Evolutionary conservation across 2,329 filamentous ascomycete genomes (phyloP), one percentile per base, ranked within the genome.

Genomic region (Colletotrichum karsti): DNA sequence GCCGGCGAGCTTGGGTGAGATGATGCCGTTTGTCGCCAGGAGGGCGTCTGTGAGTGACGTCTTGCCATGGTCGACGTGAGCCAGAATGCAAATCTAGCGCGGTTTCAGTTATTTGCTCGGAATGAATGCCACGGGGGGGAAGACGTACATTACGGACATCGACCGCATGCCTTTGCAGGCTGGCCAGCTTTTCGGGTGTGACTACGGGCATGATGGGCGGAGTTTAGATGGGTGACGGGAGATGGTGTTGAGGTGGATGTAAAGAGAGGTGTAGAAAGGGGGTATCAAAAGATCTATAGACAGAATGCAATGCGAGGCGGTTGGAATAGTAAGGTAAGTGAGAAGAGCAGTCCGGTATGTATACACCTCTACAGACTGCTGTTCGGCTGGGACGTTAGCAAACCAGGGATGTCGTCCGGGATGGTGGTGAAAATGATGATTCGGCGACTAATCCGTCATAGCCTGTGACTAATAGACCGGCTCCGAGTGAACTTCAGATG

Each of bases 21-120:
- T 99, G 83, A 99, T 98, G 83, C 96, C 96, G 88, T 99, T 99
- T 72, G 96, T 98, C 80, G 96, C 95, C 76, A 99, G 93, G 59
- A 99, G 89, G 69, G 94, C 94, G 80, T 99, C 96, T 65, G 95
- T 97, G 73, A 99, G 89, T 35, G 96, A 98, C 3, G 96, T 99
- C 82, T 99, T 99, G 76, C 96, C 96, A 87, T 99, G 96, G 80
- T 99, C 96, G 75, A 98, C 95, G 78, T 98, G 95, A 51, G 95
- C 95, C 72, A 98, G 83, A 74, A 98, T 97, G 80, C 95, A 98
- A 72, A 98, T 97, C 93, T 94, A 33, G 60, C 70, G 48, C 5
- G 46, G 30, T 33, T 70, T 74, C 58, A 75, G 72, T 69, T 28
- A 24, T 30, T 41, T 33, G 30, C 37, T 4, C 6, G 30, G 67